Base-by-base conservation (phyloP, 2,329 filamentous ascomycete species). In the Uncinocarpus reesii region DNA sequence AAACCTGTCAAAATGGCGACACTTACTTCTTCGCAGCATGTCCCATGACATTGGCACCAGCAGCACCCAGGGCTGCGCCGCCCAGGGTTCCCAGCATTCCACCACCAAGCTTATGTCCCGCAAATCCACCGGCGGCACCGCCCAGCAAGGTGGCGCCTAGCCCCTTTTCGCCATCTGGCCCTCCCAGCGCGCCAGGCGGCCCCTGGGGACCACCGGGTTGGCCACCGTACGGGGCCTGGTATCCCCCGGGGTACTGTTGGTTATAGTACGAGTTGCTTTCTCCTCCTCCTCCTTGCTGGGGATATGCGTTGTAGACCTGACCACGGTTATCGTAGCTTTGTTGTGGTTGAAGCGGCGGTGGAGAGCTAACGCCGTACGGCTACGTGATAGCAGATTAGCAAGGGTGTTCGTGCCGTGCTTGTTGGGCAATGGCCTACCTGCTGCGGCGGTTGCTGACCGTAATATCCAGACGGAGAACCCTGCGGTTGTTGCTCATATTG, bases 121-220 rank as follows among this genome's bases (percentile, higher is more conserved):
- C 36, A 41, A 64, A 58, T 1, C 62, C 65, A 41, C 66, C 66
- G 3, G 61, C 64, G 0, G 63, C 63, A 31, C 60, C 65, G 20
- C 67, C 67, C 24, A 66, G 42, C 7, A 67, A 50, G 2, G 65
- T 63, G 8, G 65, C 60, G 1, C 62, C 65, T 8, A 69, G 52
- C 15, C 63, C 62, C 36, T 59, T 65, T 18, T 65, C 64, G 7
- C 60, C 62, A 42, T 63, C 58, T 24, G 57, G 52, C 1, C 56
- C 56, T 15, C 46, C 49, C 18, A 52, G 47, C 7, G 31, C 49
- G 13, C 24, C 47, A 15, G 42, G 36, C 10, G 38, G 38, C 11
- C 49, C 49, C 24, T 43, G 44, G 16, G 34, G 41, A 26, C 47
- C n/a, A n/a, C n/a, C 47, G 15, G 28, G 34, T 4, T n/a, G 20